Percentiles rank a stretch among this genome's conserved stretches.
phyloP scores from a whole-genome alignment of 495 filamentous ascomycete genomes.

The Penicillium fimorum region DNA sequence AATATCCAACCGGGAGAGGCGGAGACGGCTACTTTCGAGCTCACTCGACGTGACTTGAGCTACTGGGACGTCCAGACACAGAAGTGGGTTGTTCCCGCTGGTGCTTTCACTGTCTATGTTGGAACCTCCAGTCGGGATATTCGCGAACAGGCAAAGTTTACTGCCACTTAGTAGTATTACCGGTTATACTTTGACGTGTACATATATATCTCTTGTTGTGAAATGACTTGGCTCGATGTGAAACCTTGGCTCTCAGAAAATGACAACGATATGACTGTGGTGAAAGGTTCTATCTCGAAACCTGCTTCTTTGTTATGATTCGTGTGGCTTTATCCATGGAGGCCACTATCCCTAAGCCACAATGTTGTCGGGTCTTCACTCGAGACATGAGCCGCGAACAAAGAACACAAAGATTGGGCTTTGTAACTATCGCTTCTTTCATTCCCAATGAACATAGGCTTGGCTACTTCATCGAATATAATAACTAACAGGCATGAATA shows the following conservation, averaged over 20 bases:
- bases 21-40: constrained; percentile 48
- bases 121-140: constrained; percentile 49
- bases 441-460: not conserved
- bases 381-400: not conserved
- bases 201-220: not conserved
- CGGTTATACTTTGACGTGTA: not conserved
- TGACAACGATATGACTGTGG: not conserved
- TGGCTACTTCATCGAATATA: not conserved
- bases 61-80: constrained; percentile 63
- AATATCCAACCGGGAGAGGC: constrained; percentile 39
- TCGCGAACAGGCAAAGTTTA: constrained; percentile 19
- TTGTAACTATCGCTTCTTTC: not conserved
- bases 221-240: not conserved
- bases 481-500: not conserved
- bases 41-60: constrained; percentile 63
- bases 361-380: not conserved
- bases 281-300: not conserved
- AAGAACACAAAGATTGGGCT: not conserved
- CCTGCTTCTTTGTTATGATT: not conserved
- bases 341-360: too few relatives aligned
- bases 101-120: constrained; percentile 50
- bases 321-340: not conserved
- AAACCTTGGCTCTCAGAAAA: not conserved
- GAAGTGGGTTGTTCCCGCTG: constrained; percentile 60
- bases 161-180: constrained; percentile 1